Evolutionary conservation across 2,329 filamentous ascomycete species (phyloP), one percentile per base, ranked within the genome.

Genomic region (Beauveria australis): DNA sequence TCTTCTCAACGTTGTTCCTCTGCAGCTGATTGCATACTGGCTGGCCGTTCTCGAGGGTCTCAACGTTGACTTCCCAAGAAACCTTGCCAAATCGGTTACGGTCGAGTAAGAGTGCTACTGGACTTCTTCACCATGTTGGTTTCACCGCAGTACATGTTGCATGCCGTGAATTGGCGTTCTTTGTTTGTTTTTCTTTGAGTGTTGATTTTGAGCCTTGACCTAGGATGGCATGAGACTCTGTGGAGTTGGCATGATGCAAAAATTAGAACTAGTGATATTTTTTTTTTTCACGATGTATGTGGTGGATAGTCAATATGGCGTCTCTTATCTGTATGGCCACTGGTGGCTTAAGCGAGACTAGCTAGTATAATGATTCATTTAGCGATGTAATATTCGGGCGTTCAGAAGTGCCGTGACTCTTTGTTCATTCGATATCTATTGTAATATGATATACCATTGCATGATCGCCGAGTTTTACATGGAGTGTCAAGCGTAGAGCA

Each of bases 1-100:
- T 75, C 88, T 99, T 68, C 85, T 99, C 72, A 99, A 99, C 77
- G 94, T 99, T 71, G 91, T 99, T 68, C 94, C 94, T 57, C 84
- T 99, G 71, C 94, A 99, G 81, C 83, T 99, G 69, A 97, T 99
- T 79, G 91, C 94, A 63, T 99, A 99, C 84, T 97, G 94, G 93
- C 86, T 99, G 66, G 94, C 94, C 59, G 93, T 99, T 70, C 89
- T 89, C 67, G 94, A 96, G 80, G 93, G 92, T 57, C 81, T 97
- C 67, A 97, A 99, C 74, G 94, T 99, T 63, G 94, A 99, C 75
- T 97, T 97, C 86, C 94, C 94, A 62, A 89, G 94, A 72, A 99
- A 99, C 81, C 79, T 99, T 79, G 94, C 94, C 75, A 99, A 99
- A 86, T 96, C 92, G 65, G 94, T 99, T 66, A 99, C 94, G 65